A percentile compares a stretch with the other conserved stretches of the same genome.
phyloP scores from a whole-genome alignment of 208 protist genomes.

The Blastocrithidia nonstop region DNA sequence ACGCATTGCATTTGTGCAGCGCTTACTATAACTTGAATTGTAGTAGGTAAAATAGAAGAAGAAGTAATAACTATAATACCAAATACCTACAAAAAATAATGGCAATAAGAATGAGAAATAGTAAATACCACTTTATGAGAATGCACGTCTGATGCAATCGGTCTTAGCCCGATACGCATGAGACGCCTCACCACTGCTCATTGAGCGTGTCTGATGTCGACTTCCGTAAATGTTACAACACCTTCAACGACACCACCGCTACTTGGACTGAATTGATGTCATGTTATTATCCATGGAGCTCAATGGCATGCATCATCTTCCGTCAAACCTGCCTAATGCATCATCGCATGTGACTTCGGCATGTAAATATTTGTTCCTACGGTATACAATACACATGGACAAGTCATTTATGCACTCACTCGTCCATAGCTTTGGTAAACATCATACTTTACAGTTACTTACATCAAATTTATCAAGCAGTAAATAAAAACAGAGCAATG shows the following conservation, averaged over 20 bases:
- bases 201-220: constrained; percentile 53
- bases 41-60: neutral
- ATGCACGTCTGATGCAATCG: constrained; percentile 15
- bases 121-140: constrained; percentile 25
- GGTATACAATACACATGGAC: constrained; percentile 43
- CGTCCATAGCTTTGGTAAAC: constrained; percentile 12
- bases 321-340: constrained; percentile 46
- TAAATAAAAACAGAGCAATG: no score
- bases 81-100: neutral
- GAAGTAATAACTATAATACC: neutral
- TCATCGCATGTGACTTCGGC: constrained; percentile 44
- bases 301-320: constrained; percentile 20
- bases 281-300: constrained; percentile 51
- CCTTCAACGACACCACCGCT: constrained; percentile 29
- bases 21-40: constrained; percentile 21
- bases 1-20: constrained; percentile 46
- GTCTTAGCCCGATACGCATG: constrained; percentile 31
- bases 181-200: constrained; percentile 50
- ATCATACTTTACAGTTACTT: neutral
- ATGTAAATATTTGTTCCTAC: constrained; percentile 67
- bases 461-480: no score
- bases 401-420: constrained; percentile 16
- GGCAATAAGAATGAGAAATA: neutral
- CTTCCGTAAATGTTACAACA: constrained; percentile 55
- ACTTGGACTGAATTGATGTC: constrained; percentile 68